These are phyloP conservation scores for Schwanniomyces vanrijiae DNA, from an alignment of 805 yeast species.

Conservation along the genomic window DNA sequence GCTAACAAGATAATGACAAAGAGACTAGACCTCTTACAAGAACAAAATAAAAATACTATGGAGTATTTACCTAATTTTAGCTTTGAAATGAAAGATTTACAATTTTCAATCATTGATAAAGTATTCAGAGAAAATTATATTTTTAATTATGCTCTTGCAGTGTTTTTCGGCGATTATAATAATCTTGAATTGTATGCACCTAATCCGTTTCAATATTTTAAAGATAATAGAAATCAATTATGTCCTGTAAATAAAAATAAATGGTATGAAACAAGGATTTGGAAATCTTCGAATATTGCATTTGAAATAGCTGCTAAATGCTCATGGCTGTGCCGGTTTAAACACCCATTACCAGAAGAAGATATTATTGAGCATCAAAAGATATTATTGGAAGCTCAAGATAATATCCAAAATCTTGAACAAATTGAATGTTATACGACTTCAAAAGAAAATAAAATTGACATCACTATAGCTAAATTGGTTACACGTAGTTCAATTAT, in stretches of 20 bases:
- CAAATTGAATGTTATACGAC: neutral
- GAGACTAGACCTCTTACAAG: neutral
- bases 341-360: constrained; percentile 3
- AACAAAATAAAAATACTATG: neutral
- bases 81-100: neutral
- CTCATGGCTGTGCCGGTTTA: constrained; percentile 5
- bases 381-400: neutral
- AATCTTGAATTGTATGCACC: constrained; percentile 30
- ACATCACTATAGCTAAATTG: constrained; percentile 4
- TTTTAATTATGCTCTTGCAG: constrained; percentile 39
- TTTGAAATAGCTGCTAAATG: constrained; percentile 7
- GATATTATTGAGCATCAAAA: neutral
- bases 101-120: constrained; percentile 21
- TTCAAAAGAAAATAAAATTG: neutral
- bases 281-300: constrained; percentile 2
- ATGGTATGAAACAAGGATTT: neutral
- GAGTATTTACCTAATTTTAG: no score
- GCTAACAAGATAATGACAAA: constrained; percentile 31
- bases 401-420: neutral
- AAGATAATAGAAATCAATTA: neutral
- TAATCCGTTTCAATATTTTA: constrained; percentile 41
- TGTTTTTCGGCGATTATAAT: constrained; percentile 32
- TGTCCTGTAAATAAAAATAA: neutral
- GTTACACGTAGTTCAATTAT: constrained; percentile 3
- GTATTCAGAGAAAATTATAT: constrained; percentile 46